Evolutionary conservation across 2,329 filamentous ascomycete species (phyloP), one percentile per base, ranked within the genome.

Genomic region (Esteya vermicola): DNA sequence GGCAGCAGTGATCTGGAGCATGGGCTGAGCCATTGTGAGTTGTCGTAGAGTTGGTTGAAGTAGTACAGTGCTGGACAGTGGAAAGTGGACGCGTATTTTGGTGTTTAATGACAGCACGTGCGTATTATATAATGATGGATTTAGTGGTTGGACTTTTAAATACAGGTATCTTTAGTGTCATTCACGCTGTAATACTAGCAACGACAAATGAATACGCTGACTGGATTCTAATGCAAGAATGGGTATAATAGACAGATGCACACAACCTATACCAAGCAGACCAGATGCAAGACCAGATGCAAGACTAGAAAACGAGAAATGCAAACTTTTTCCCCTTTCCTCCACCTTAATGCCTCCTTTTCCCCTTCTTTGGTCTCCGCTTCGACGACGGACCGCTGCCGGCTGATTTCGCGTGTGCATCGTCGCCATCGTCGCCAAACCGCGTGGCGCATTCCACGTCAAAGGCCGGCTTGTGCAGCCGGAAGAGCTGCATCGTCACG

Each of bases 401-500:
- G 1, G 25, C 26, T 9, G 21, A 3, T 18, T 21, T 22, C 9
- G 14, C 28, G 26, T 9, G 21, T 12, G 18, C 12, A 9, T 12
- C 35, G 18, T 20, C 23, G 8, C 18, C 18, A 3, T 9, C 20
- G n/a, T 38, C 36, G 18, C 14, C 34, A 13, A 72, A 91, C 42
- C 72, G 75, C 57, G 75, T 78, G 41, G 78, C 64, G 56, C 85
- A 76, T 55, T 93, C 85, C 42, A 76, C 65, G 54, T 96, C 91
- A 54, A 98, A 95, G 1, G 70, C 81, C 16, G 78, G 68, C 62
- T 95, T 96, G 56, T 86, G 75, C 48, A 76, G 74, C 45, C 83
- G 71, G 54, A 93, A 96, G 32, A 98, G 62, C 41, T 89, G 63
- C 86, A 98, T 96, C 1, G 86, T 80, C 6, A 84, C 85, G 48